Evolutionary conservation across 768 basidiomycete genomes (phyloP).

Genomic region (Boletus sp.): DNA sequence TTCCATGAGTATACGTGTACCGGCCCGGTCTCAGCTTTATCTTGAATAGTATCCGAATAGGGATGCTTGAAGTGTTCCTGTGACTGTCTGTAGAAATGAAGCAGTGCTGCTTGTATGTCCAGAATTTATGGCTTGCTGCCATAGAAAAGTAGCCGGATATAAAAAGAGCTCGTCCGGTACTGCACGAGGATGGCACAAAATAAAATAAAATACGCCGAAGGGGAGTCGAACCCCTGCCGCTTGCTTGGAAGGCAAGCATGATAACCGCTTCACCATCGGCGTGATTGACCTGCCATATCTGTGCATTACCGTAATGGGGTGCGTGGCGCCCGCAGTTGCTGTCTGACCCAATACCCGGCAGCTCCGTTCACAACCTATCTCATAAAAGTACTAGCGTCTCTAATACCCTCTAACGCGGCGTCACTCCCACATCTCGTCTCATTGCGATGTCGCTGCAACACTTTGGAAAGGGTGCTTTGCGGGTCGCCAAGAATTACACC

Average conservation of each 20-base stretch:
- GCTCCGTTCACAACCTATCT: conserved; percentile 22
- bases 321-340: conserved; percentile 6
- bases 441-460: conserved; percentile 59
- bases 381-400: conserved; percentile 2
- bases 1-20: too few species aligned
- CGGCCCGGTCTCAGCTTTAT: too few species aligned
- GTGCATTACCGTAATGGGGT: conserved; percentile 4
- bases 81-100: too few species aligned
- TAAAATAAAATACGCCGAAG: conserved; percentile 43
- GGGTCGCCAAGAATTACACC: conserved; percentile 94
- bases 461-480: conserved; percentile 80
- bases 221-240: conserved; percentile 80
- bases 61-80: too few species aligned
- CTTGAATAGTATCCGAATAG: too few species aligned
- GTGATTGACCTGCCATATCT: conserved; percentile 19
- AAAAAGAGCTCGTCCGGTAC: too few species aligned
- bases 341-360: not conserved
- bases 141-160: too few species aligned
- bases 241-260: conserved; percentile 88
- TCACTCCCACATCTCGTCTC: not conserved
- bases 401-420: conserved; percentile 12
- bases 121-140: too few species aligned
- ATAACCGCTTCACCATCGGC: conserved; percentile 88
- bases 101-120: too few species aligned
- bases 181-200: too few species aligned